These are phyloP conservation scores for Stemphylium beticola DNA, from an alignment of 2,329 filamentous ascomycete genomes.

Conservation along the genomic window DNA sequence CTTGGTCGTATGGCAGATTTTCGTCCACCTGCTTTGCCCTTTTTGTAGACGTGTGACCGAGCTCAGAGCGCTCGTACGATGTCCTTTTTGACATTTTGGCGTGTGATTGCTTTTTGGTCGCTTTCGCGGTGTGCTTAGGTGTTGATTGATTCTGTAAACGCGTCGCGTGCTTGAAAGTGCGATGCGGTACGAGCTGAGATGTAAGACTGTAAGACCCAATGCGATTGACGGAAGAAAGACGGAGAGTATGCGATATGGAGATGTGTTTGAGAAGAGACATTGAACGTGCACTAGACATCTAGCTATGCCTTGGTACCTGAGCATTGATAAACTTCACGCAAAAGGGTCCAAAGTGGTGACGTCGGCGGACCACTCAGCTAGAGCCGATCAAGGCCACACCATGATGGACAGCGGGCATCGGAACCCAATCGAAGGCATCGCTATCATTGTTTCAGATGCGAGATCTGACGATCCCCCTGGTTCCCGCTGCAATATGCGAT, in stretches of 20 bases:
- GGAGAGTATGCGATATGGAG: not conserved
- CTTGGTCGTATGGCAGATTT: slow-evolving; percentile 52
- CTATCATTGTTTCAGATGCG: slow-evolving; percentile 22
- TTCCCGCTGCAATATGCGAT: slow-evolving; percentile 22
- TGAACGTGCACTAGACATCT: not conserved
- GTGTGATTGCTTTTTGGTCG: not conserved
- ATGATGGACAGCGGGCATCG: slow-evolving; percentile 25
- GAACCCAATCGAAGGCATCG: slow-evolving; percentile 20
- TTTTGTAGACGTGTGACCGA: slow-evolving; percentile 55
- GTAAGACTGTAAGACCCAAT: not conserved
- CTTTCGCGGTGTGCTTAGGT: slow-evolving; percentile 9
- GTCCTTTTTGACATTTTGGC: slow-evolving; percentile 36
- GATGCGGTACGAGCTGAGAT: slow-evolving; percentile 1
- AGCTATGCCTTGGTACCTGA: slow-evolving; percentile 17
- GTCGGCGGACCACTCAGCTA: slow-evolving; percentile 26
- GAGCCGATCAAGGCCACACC: slow-evolving; percentile 27
- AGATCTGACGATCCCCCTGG: slow-evolving; percentile 24
- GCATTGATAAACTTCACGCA: slow-evolving; percentile 1
- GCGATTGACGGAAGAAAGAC: not conserved
- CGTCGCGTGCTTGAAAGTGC: slow-evolving; percentile 21
- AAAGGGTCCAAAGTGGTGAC: slow-evolving; percentile 30
- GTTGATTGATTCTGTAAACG: not conserved
- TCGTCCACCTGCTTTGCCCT: slow-evolving; percentile 58
- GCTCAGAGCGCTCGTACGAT: slow-evolving; percentile 40
- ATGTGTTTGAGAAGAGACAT: slow-evolving; percentile 21